A percentile compares a stretch with the other conserved stretches of the same genome.
Conservation (phyloP, 768 basidiomycete genomes). For the Amanita pseudoporphyria region DNA sequence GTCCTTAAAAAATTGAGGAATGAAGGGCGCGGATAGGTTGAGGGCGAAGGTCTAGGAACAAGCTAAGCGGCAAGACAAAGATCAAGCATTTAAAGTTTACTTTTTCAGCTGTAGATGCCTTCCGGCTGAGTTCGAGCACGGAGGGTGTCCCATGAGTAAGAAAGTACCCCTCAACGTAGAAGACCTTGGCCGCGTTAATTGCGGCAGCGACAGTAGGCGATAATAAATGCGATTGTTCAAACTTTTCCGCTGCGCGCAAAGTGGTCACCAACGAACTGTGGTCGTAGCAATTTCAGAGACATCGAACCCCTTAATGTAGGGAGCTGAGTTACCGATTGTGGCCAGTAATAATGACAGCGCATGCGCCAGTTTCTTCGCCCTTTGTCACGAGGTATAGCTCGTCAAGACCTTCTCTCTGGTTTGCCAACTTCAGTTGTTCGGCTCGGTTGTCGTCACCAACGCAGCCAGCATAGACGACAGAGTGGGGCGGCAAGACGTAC, state of each 20-base stretch:
- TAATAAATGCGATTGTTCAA: conserved; percentile 70
- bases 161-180: conserved; percentile 97
- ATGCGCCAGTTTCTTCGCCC: conserved; percentile 89
- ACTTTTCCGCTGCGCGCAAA: conserved; percentile 84
- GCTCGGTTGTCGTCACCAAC: conserved; percentile 94
- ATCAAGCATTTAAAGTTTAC: conserved; percentile 22
- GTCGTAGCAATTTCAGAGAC: background rate
- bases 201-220: conserved; percentile 67
- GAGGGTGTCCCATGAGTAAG: conserved; percentile 82
- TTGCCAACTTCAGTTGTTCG: conserved; percentile 79
- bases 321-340: conserved; percentile 59
- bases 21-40: conserved; percentile 97
- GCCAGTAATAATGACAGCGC: conserved; percentile 91
- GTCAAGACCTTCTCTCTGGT: conserved; percentile 84
- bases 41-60: conserved; percentile 64
- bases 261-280: conserved; percentile 86
- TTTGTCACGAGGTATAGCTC: conserved; percentile 85
- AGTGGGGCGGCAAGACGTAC: conserved; percentile 84
- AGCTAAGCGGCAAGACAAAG: background rate
- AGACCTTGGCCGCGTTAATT: conserved; percentile 73
- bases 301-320: background rate
- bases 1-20: conserved; percentile 82
- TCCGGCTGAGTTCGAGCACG: conserved; percentile 65
- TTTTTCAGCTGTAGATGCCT: conserved; percentile 70
- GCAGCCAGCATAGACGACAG: conserved; percentile 90